A percentile compares a stretch with the other conserved stretches of the same genome.
These are phyloP conservation scores for Rhodotorula sphaerocarpa DNA, from an alignment of 768 basidiomycete genomes.

Conservation along the genomic window DNA sequence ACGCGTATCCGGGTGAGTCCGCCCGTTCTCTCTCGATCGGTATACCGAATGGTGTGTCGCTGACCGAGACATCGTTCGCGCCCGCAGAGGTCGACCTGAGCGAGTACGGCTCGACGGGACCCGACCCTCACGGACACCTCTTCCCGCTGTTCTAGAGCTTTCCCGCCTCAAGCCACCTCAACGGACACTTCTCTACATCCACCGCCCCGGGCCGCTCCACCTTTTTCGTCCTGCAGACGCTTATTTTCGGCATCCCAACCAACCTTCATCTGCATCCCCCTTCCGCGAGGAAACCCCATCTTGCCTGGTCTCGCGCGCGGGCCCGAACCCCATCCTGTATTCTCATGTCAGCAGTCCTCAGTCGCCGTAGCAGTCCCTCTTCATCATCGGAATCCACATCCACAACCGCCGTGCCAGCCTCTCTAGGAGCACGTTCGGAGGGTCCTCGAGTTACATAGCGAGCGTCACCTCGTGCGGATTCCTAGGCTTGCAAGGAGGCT, in stretches of 20 bases:
- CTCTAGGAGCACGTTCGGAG: too few species aligned
- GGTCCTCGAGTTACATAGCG: too few species aligned
- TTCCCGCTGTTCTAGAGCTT: constrained; percentile 23
- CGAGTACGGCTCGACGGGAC: constrained; percentile 36
- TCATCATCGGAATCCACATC: background rate
- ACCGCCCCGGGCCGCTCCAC: too few species aligned
- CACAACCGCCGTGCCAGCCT: too few species aligned
- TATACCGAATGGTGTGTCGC: too few species aligned
- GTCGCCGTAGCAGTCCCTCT: background rate
- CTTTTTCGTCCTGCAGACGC: background rate
- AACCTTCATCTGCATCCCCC: background rate
- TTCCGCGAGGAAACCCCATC: too few species aligned
- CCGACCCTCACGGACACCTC: constrained; percentile 39
- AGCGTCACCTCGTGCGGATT: background rate
- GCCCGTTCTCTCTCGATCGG: rapidly evolving
- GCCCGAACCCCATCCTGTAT: too few species aligned
- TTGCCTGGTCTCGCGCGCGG: too few species aligned
- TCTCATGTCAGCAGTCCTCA: too few species aligned
- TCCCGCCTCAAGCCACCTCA: background rate
- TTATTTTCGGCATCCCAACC: background rate
- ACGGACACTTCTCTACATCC: too few species aligned
- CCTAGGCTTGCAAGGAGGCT: constrained; percentile 7
- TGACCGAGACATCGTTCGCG: background rate
- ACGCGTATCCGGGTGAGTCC: constrained; percentile 27
- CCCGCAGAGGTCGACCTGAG: constrained; percentile 35